These are phyloP conservation scores for Gracilaria caudata DNA, from an alignment of 23 red algal species.

Conservation along the genomic window DNA sequence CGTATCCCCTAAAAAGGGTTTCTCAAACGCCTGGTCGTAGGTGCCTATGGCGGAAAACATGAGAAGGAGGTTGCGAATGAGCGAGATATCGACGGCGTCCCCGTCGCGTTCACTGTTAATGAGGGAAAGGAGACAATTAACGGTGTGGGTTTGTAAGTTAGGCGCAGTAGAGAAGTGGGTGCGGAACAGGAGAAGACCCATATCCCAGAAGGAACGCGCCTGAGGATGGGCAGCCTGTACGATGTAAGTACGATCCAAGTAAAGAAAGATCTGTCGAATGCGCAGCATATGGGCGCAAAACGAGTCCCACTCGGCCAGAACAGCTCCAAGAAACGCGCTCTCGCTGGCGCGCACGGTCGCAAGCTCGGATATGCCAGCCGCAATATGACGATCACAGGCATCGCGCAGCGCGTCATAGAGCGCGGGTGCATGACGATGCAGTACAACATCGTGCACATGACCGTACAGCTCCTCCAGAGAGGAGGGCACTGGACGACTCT, in stretches of 20 bases:
- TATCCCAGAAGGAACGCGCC: slow-evolving; percentile 76
- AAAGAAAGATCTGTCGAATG: slow-evolving; percentile 88
- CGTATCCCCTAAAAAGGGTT: slow-evolving; percentile 64
- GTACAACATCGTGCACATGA: slow-evolving; percentile 78
- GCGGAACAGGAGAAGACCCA: slow-evolving; percentile 80
- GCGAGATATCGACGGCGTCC: slow-evolving; percentile 51
- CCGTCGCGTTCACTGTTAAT: slow-evolving; percentile 70
- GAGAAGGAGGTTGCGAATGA: slow-evolving; percentile 52
- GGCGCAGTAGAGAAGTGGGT: slow-evolving; percentile 46
- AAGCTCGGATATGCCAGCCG: slow-evolving; percentile 21
- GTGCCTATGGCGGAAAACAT: slow-evolving; percentile 90
- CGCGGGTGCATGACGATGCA: slow-evolving; percentile 69
- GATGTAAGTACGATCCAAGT: slow-evolving; percentile 93
- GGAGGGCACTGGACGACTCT: slow-evolving; percentile 38
- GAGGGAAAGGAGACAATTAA: slow-evolving; percentile 51
- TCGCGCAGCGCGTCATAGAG: slow-evolving; percentile 63
- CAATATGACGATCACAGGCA: slow-evolving; percentile 70
- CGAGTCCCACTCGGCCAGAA: slow-evolving; percentile 66
- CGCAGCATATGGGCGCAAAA: slow-evolving; percentile 76
- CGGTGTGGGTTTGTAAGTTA: slow-evolving; percentile 43
- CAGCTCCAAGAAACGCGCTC: slow-evolving; percentile 55
- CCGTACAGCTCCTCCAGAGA: slow-evolving; percentile 89
- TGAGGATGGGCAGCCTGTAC: slow-evolving; percentile 48
- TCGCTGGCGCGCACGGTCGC: slow-evolving; percentile 6
- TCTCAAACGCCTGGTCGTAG: slow-evolving; percentile 81